A percentile compares a stretch with the other conserved stretches of the same genome.
These are phyloP conservation scores for Aspergillus heteromorphus DNA, from an alignment of 495 filamentous ascomycete genomes.

Conservation along the genomic window DNA sequence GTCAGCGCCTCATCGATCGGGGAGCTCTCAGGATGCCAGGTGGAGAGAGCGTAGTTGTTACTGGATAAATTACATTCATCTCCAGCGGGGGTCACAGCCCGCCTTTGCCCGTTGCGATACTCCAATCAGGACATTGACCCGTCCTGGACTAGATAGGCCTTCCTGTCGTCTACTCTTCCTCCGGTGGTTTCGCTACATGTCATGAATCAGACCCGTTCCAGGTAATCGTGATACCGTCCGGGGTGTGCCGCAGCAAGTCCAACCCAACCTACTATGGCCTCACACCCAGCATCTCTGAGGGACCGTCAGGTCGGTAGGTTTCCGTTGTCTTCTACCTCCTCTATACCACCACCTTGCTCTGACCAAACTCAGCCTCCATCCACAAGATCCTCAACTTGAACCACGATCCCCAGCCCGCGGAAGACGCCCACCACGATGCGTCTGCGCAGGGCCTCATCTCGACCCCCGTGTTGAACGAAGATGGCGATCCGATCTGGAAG, in stretches of 20 bases:
- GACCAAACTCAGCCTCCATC: conserved; percentile 63
- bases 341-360: not conserved
- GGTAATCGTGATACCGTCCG: conserved; percentile 11
- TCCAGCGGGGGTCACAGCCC: not conserved
- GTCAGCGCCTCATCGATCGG: conserved; percentile 11
- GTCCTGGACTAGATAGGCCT: too few relatives aligned
- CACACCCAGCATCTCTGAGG: conserved; percentile 70
- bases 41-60: conserved; percentile 10
- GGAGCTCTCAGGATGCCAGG: conserved; percentile 23
- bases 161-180: not conserved
- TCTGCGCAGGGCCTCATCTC: conserved; percentile 57
- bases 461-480: conserved; percentile 76
- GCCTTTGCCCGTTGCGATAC: not conserved
- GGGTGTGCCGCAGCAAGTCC: not conserved
- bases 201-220: conserved; percentile 17
- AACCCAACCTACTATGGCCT: conserved; percentile 54
- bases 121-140: not conserved
- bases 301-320: conserved; percentile 92
- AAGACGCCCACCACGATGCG: conserved; percentile 50
- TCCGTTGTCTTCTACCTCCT: conserved; percentile 61
- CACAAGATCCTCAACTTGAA: conserved; percentile 96
- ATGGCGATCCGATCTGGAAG: conserved; percentile 81
- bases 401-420: conserved; percentile 54
- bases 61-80: not conserved
- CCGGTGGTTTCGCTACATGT: conserved; percentile 9